These are phyloP conservation scores for Samsoniella hepiali DNA, from an alignment of 2,329 filamentous ascomycete species.

Conservation along the genomic window DNA sequence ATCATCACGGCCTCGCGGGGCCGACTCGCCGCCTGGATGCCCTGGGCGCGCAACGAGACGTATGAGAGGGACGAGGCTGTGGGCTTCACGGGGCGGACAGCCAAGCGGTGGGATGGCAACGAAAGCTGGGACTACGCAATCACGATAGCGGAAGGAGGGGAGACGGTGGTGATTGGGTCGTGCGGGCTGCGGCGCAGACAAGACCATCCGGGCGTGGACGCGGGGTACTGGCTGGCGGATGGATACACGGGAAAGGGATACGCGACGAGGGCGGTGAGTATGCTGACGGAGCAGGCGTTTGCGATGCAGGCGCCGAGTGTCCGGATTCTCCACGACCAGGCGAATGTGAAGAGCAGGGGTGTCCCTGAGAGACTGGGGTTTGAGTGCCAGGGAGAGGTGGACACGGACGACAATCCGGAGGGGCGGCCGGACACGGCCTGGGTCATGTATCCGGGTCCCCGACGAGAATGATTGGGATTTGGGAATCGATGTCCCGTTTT, in stretches of 20 bases:
- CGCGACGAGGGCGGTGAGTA: not conserved
- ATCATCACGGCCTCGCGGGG: not conserved
- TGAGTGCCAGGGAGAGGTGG: not conserved
- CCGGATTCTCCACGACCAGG: not conserved
- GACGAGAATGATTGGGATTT: not conserved
- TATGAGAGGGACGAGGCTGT: not conserved
- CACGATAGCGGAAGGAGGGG: not conserved
- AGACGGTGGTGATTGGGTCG: not conserved
- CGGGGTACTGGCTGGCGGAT: constrained; percentile 11
- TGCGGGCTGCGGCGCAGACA: constrained; percentile 1
- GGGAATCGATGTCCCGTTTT: not conserved
- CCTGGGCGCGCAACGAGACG: not conserved
- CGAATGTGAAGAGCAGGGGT: not conserved
- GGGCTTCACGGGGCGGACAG: not conserved
- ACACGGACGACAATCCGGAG: not conserved
- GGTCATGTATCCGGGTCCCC: constrained; percentile 3
- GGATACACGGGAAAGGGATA: not conserved
- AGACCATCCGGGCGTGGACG: constrained; percentile 5
- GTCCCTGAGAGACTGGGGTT: constrained; percentile 4
- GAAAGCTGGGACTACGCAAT: constrained; percentile 4
- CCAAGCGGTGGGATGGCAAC: not conserved
- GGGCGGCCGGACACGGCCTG: constrained; percentile 3
- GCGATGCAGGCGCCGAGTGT: not conserved
- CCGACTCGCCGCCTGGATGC: constrained; percentile 1
- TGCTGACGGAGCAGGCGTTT: not conserved